Conservation (phyloP, 495 filamentous ascomycete species). For the Penicillium canescens region DNA sequence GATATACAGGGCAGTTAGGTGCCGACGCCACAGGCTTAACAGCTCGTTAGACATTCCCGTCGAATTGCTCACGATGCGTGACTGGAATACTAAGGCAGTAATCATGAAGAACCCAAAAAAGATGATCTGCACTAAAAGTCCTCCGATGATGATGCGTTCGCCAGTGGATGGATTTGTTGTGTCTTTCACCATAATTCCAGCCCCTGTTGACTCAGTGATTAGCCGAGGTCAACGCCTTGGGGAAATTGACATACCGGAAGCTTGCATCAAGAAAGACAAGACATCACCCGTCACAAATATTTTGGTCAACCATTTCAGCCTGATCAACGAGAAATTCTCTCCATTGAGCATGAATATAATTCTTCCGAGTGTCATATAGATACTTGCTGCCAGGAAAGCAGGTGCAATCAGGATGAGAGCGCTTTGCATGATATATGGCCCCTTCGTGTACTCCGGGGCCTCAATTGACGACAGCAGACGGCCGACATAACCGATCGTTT, state of each 20-base stretch:
- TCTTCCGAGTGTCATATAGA: slow-evolving; percentile 58
- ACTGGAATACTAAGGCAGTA: slow-evolving; percentile 42
- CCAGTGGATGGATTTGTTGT: slow-evolving; percentile 15
- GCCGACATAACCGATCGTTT: slow-evolving; percentile 42
- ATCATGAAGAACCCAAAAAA: slow-evolving; percentile 56
- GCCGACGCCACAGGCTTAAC: slow-evolving; percentile 47
- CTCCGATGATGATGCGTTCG: slow-evolving; percentile 45
- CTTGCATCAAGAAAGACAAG: slow-evolving; percentile 46
- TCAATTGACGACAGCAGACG: slow-evolving; percentile 35
- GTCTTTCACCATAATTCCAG: slow-evolving; percentile 34
- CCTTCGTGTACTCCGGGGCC: slow-evolving; percentile 24
- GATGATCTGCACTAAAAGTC: slow-evolving; percentile 51
- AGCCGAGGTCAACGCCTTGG: not conserved
- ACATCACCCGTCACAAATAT: slow-evolving; percentile 39
- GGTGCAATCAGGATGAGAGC: slow-evolving; percentile 53
- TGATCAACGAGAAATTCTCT: slow-evolving; percentile 40
- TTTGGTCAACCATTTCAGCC: slow-evolving; percentile 46
- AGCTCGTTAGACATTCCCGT: slow-evolving; percentile 21
- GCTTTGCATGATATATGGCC: slow-evolving; percentile 53
- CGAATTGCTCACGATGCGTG: slow-evolving; percentile 27
- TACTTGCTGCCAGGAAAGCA: slow-evolving; percentile 53
- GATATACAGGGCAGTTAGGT: slow-evolving; percentile 54
- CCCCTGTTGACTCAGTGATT: slow-evolving; percentile 22
- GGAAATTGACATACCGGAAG: slow-evolving; percentile 19
- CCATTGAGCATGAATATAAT: slow-evolving; percentile 46